Conservation (phyloP, 371 early-diverging fungal genomes). For the Nematocida sp. region DNA sequence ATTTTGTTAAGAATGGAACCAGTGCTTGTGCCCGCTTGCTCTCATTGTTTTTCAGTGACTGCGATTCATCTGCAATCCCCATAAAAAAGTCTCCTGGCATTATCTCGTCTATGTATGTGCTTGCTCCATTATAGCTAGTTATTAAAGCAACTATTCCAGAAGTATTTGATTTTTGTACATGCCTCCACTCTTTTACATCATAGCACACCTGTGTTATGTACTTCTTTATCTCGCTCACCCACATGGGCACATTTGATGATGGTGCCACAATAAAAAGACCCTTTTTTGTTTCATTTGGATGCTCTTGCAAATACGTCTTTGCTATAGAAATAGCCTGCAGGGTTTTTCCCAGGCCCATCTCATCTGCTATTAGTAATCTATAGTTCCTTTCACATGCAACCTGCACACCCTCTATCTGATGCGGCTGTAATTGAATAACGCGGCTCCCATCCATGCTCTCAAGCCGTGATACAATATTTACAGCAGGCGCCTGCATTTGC, state of each 20-base stretch:
- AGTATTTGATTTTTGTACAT: slow-evolving; percentile 18
- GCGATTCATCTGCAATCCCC: slow-evolving; percentile 71
- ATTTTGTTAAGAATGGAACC: slow-evolving; percentile 71
- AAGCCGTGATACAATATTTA: not conserved
- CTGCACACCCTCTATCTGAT: slow-evolving; percentile 72
- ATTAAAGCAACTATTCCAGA: slow-evolving; percentile 51
- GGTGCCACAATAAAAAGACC: slow-evolving; percentile 73
- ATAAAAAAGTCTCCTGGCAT: slow-evolving; percentile 54
- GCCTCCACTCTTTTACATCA: slow-evolving; percentile 44
- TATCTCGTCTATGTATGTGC: slow-evolving; percentile 20
- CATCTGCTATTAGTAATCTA: slow-evolving; percentile 72
- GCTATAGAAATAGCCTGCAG: slow-evolving; percentile 73
- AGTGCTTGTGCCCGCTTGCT: slow-evolving; percentile 71
- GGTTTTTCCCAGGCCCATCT: slow-evolving; percentile 73
- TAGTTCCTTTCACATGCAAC: slow-evolving; percentile 71
- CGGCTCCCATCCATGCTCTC: not conserved
- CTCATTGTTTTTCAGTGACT: slow-evolving; percentile 72
- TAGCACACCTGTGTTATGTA: slow-evolving; percentile 56
- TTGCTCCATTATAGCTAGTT: slow-evolving; percentile 62
- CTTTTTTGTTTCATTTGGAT: slow-evolving; percentile 66
- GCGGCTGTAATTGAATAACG: slow-evolving; percentile 61
- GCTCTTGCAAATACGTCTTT: slow-evolving; percentile 71
- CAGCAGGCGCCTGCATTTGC: not conserved
- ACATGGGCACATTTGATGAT: slow-evolving; percentile 71
- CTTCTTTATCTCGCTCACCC: slow-evolving; percentile 71